phyloP scores from a whole-genome alignment of 306 rosid species.

The Cajanus cajan region DNA sequence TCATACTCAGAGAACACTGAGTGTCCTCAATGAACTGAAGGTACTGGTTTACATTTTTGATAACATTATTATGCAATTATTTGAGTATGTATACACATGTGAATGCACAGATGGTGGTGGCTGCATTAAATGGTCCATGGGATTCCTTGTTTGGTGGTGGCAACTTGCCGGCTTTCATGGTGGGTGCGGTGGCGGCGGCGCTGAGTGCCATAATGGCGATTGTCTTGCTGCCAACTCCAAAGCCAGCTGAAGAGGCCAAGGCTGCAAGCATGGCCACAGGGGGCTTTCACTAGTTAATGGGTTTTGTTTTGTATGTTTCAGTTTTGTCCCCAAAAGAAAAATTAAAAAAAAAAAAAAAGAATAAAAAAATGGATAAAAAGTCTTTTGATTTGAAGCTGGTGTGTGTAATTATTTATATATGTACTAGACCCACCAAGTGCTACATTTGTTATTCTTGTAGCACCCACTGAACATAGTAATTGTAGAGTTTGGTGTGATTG shows the following conservation, averaged over 20 bases:
- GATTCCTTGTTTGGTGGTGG: constrained; percentile 78
- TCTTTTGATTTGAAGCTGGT: not conserved
- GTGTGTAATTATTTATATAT: not conserved
- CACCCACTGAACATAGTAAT: not conserved
- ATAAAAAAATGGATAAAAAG: not conserved
- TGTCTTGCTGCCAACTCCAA: constrained; percentile 49
- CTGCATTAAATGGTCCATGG: constrained; percentile 56
- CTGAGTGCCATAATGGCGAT: constrained; percentile 50
- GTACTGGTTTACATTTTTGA: no score
- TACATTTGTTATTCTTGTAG: not conserved
- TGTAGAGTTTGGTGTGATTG: constrained; percentile 11
- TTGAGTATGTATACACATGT: not conserved
- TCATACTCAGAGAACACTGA: no score
- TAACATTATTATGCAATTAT: not conserved
- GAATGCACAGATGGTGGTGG: constrained; percentile 52
- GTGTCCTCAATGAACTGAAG: no score
- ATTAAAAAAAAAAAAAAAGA: not conserved
- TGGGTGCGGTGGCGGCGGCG: constrained; percentile 49
- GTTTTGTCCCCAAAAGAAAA: not conserved
- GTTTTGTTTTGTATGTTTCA: not conserved
- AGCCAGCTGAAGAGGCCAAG: constrained; percentile 36
- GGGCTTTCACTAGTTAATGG: constrained; percentile 31
- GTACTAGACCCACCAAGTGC: constrained; percentile 8
- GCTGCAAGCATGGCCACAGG: not conserved
- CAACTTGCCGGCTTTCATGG: constrained; percentile 71